Conservation (phyloP, 768 basidiomycete species). For the Tephrocybe sp. region DNA sequence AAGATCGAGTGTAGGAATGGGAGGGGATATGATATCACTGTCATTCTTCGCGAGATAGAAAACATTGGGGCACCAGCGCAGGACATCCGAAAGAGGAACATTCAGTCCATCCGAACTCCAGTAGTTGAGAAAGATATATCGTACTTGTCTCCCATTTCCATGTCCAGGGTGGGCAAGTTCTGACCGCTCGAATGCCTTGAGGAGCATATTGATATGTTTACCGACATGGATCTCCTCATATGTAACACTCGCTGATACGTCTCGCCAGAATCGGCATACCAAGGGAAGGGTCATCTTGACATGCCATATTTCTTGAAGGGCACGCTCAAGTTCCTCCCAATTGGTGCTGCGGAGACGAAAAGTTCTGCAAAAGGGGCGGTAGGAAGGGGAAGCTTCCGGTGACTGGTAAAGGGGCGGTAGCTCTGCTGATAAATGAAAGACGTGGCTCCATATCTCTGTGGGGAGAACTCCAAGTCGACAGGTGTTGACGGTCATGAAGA, state of each 20-base stretch:
- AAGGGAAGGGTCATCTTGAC: conserved; percentile 8
- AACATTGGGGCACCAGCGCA: conserved; percentile 12
- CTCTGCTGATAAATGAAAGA: conserved; percentile 11
- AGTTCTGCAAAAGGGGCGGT: conserved; percentile 3
- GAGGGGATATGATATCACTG: conserved; percentile 8
- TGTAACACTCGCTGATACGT: conserved; percentile 1
- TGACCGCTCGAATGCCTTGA: conserved; percentile 4
- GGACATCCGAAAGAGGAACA: conserved; percentile 4
- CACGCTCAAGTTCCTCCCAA: background rate
- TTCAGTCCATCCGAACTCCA: background rate
- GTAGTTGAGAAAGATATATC: conserved; percentile 5
- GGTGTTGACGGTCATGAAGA: too few relatives aligned
- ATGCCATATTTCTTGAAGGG: conserved; percentile 1
- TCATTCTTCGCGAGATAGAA: conserved; percentile 13
- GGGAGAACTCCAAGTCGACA: too few relatives aligned
- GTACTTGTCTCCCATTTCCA: conserved; percentile 11
- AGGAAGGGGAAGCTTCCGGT: background rate
- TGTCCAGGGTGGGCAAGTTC: conserved; percentile 2
- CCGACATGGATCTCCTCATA: conserved; percentile 15
- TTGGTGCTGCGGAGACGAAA: background rate
- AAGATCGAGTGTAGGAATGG: background rate
- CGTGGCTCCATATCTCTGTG: conserved; percentile 4
- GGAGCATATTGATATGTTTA: background rate
- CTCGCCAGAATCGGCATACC: conserved; percentile 13
- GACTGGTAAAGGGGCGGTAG: background rate